Evolutionary conservation across 768 basidiomycete species (phyloP), one percentile per base, ranked within the genome.

Genomic region (Leccinum rimulosum): DNA sequence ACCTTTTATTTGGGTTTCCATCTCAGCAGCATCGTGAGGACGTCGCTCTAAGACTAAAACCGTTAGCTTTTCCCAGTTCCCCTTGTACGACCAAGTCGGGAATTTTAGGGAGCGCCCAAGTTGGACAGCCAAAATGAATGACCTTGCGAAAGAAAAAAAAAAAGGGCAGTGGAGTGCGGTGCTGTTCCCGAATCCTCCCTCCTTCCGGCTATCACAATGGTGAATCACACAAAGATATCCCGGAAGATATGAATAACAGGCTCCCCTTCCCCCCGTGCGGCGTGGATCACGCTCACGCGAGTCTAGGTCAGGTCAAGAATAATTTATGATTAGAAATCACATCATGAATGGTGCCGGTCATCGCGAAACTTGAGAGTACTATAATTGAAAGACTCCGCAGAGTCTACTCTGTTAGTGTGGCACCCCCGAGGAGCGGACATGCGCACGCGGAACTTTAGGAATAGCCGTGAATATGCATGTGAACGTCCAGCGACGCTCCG

Each of bases 1-100:
- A 19, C n/a, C 43, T 43, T 19, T 43, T 19, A 10, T 19, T 17
- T 50, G 55, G 49, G 49, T 55, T 64, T 64, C 53, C 51, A 60
- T 66, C 59, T 57, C 69, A 61, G 62, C 62, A 51, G n/a, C 27
- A 61, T 53, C 58, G 58, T 48, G 64, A 59, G 55, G 49, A 33
- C 36, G 36, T 30, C 19, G 22, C 49, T 56, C 22, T 43, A 43
- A 43, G 17, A 19, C 43, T 43, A 43, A 43, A 19, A 43, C 11
- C 10, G 43, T 43, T 19, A 19, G 43, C 3, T 19, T 43, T 43
- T 43, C 43, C 43, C n/a, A 33, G 33, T 43, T 11, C 10, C 48
- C 14, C 52, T 52, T 38, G 57, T 45, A 48, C 40, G 17, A 6
- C 50, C n/a, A n/a, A n/a, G 19, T 15, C 56, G 63, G 52, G 22